These are phyloP conservation scores for Keithomyces neogunnii DNA, from an alignment of 2,329 filamentous ascomycete species.

Conservation along the genomic window DNA sequence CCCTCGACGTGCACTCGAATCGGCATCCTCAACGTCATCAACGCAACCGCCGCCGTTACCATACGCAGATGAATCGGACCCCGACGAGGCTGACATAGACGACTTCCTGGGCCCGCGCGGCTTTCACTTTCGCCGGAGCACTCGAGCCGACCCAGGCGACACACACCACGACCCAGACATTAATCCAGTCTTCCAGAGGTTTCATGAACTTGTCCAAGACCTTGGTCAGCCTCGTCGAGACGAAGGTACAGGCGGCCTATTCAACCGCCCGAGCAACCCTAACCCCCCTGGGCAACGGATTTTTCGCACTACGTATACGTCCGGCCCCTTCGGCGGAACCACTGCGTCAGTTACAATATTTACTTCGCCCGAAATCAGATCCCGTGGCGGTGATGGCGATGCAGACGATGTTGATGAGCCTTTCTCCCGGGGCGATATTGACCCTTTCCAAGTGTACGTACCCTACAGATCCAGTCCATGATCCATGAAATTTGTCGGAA, in stretches of 20 bases:
- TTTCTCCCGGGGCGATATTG: constrained; percentile 15
- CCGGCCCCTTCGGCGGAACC: constrained; percentile 29
- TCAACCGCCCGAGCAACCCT: background rate
- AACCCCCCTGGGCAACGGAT: constrained; percentile 12
- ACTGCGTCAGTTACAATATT: constrained; percentile 42
- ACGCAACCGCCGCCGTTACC: constrained; percentile 16
- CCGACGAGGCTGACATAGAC: constrained; percentile 51
- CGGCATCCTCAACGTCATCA: constrained; percentile 21
- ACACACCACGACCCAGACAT: constrained; percentile 24
- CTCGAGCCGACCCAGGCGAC: constrained; percentile 17
- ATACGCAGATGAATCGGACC: constrained; percentile 40
- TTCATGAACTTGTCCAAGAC: constrained; percentile 35
- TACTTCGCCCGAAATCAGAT: constrained; percentile 23
- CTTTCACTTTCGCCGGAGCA: constrained; percentile 30
- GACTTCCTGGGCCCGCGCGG: constrained; percentile 38
- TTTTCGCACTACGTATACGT: constrained; percentile 28
- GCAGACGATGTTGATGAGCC: constrained; percentile 3
- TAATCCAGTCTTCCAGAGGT: constrained; percentile 31
- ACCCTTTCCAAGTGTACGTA: constrained; percentile 43
- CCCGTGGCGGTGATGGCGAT: background rate
- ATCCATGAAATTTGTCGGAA: background rate
- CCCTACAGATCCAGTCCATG: background rate
- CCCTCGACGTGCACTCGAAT: constrained; percentile 39
- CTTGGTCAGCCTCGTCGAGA: constrained; percentile 16
- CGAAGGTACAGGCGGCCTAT: background rate